A percentile compares a stretch with the other conserved stretches of the same genome.
Evolutionary conservation across 352 stramenopile genomes (phyloP).

Genomic region (Pythium brachiatum): DNA sequence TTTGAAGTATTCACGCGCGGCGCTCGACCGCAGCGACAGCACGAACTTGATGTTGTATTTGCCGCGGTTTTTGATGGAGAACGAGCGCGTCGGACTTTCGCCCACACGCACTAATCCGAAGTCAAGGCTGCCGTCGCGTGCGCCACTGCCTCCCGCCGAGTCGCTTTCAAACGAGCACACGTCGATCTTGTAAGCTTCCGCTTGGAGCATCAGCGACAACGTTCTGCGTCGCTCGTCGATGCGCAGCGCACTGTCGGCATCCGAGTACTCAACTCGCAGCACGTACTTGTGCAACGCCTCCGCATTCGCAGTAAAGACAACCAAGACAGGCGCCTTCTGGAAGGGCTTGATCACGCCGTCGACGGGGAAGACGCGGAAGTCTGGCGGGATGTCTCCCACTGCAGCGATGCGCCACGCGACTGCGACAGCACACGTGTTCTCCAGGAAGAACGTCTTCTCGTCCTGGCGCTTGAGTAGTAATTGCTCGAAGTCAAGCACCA

Average conservation of each 20-base stretch:
- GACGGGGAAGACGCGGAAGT: conserved; percentile 74
- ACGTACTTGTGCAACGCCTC: conserved; percentile 64
- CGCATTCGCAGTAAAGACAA: conserved; percentile 66
- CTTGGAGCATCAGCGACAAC: conserved; percentile 44
- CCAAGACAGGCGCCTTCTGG: conserved; percentile 53
- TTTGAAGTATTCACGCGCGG: conserved; percentile 65
- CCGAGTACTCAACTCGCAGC: conserved; percentile 80
- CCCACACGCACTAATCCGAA: conserved; percentile 93
- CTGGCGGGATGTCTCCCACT: conserved; percentile 30
- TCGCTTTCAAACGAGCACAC: conserved; percentile 82
- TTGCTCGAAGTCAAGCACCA: conserved; percentile 89
- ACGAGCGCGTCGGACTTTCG: conserved; percentile 72
- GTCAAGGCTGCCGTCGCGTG: conserved; percentile 76
- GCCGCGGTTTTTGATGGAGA: conserved; percentile 88
- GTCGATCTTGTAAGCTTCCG: conserved; percentile 92
- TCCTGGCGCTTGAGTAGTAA: conserved; percentile 88
- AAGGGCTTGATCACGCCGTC: conserved; percentile 76
- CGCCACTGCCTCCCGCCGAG: conserved; percentile 8
- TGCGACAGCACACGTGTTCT: conserved; percentile 77
- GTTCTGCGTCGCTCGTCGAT: conserved; percentile 34
- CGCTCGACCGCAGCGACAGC: conserved; percentile 53
- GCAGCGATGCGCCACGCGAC: conserved; percentile 65
- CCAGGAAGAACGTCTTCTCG: conserved; percentile 84
- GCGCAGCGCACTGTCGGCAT: conserved; percentile 65
- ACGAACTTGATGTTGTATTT: conserved; percentile 94